Conservation (phyloP, 2,329 filamentous ascomycete genomes). For the Cordyceps cateniannulata region DNA sequence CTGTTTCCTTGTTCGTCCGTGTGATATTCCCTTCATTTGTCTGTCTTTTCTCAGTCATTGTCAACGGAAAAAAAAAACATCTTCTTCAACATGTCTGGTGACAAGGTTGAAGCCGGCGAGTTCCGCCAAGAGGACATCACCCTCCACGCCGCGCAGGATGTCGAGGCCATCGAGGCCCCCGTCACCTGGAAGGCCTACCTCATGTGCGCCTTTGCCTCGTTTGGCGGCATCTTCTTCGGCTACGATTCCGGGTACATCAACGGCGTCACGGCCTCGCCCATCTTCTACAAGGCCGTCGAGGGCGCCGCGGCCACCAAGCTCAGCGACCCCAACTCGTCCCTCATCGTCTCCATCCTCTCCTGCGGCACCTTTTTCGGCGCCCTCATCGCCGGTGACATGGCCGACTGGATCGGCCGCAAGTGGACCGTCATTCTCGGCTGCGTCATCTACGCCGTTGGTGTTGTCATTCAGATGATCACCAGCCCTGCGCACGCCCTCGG, state of each 20-base stretch:
- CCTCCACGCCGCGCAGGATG: slow-evolving; percentile 41
- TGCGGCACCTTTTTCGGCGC: slow-evolving; percentile 74
- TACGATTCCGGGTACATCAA: slow-evolving; percentile 75
- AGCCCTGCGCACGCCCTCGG: slow-evolving; percentile 42
- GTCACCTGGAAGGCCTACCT: slow-evolving; percentile 63
- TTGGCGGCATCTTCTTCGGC: slow-evolving; percentile 71
- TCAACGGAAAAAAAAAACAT: not conserved
- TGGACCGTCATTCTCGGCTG: slow-evolving; percentile 68
- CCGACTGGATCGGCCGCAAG: slow-evolving; percentile 68
- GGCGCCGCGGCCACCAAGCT: slow-evolving; percentile 30
- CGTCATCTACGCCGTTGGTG: slow-evolving; percentile 61
- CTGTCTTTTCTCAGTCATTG: not conserved
- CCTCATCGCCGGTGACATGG: slow-evolving; percentile 68
- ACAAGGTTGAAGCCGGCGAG: slow-evolving; percentile 2
- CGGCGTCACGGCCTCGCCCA: slow-evolving; percentile 48
- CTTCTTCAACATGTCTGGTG: not conserved
- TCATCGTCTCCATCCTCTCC: slow-evolving; percentile 71
- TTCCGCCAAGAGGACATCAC: slow-evolving; percentile 19
- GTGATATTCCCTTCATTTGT: not conserved
- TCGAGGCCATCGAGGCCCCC: slow-evolving; percentile 58
- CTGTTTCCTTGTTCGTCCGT: not conserved
- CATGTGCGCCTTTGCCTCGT: slow-evolving; percentile 64
- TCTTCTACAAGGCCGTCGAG: slow-evolving; percentile 48
- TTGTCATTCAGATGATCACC: slow-evolving; percentile 58
- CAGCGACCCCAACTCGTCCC: slow-evolving; percentile 38